Base-by-base conservation (phyloP, 495 filamentous ascomycete species). In the Daldinia bambusicola region DNA sequence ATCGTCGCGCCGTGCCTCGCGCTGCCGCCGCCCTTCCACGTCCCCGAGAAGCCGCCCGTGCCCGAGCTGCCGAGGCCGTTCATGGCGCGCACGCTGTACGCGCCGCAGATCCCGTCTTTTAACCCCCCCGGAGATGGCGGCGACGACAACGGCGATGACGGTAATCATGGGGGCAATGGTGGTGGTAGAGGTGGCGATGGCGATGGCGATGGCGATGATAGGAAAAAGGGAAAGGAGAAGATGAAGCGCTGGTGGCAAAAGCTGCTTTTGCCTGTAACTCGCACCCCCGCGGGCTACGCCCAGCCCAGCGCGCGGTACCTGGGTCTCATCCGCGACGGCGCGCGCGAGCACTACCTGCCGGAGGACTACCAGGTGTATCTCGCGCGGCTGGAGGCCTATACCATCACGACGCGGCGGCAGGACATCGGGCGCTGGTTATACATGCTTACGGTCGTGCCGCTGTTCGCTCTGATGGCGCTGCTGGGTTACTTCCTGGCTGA, bases 231-330 rank as follows among this genome's bases (percentile, higher is more conserved):
- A 3, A 26, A 26, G 26, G 26, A 26, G 1, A 26, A 26, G 26
- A 26, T 26, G 1, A 26, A 26, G 26, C 70, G 66, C 9, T 68
- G 72, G 53, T 74, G 77, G 2, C 37, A 48, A 1, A 72, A 69
- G 55, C 74, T 84, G 6, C 59, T 83, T 31, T 69, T 76, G 6
- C 80, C 78, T 52, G 72, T 72, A n/a, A 76, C 64, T 43, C 89
- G 92, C 26, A 3, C 1, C 10, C 89, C 89, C 61, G 84, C 87
- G 2, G 79, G 80, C 56, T 91, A 92, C 71, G 91, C 93, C 2
- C 93, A 98, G 77, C 88, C 95, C 0, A 97, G 93, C 3, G 83
- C 86, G 16, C 88, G 95, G 0, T 98, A 99, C 75, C 83, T 98
- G 6, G 84, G 87, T 26, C 82, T 98, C 22, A 86, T 99, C 69